These are phyloP conservation scores for Xylaria castorea DNA, from an alignment of 495 filamentous ascomycete species.

Conservation along the genomic window DNA sequence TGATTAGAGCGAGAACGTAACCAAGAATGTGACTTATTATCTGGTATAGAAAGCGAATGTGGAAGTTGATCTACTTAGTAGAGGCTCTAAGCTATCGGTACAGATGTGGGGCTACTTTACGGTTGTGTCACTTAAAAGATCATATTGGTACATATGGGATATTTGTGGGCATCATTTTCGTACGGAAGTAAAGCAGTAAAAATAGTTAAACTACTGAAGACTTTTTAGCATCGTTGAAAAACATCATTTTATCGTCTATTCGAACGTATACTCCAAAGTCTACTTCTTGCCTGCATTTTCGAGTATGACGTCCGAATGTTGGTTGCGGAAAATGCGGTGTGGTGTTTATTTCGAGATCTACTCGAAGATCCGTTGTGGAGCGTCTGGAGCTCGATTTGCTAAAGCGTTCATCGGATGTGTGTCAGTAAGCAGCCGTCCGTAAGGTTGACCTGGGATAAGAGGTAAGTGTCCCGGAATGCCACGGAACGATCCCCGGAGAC, in stretches of 20 bases:
- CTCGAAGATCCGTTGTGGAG: not conserved
- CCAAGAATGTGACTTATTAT: not conserved
- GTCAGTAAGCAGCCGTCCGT: not conserved
- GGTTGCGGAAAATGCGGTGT: too few species aligned
- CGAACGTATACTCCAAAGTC: not conserved
- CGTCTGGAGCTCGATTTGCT: not conserved
- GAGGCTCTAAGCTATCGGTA: not conserved
- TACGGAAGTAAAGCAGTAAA: not conserved
- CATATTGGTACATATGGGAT: not conserved
- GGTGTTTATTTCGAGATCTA: not conserved
- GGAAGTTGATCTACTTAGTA: not conserved
- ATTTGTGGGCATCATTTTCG: too few species aligned
- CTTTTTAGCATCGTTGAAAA: not conserved
- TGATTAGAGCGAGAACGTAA: not conserved
- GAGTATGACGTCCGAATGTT: too few species aligned
- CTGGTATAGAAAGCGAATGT: not conserved
- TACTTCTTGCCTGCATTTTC: too few species aligned
- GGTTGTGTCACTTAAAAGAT: not conserved
- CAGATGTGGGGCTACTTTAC: not conserved
- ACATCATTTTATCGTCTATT: not conserved
- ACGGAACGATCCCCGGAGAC: too few species aligned
- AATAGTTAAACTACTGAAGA: not conserved
- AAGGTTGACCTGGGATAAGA: not conserved
- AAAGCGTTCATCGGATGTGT: not conserved
- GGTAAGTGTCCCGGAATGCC: not conserved